Percentiles rank a stretch among this genome's conserved stretches.
Evolutionary conservation across 1,284 basidiomycete species (phyloP).

Genomic region (Naganishia cerealis): DNA sequence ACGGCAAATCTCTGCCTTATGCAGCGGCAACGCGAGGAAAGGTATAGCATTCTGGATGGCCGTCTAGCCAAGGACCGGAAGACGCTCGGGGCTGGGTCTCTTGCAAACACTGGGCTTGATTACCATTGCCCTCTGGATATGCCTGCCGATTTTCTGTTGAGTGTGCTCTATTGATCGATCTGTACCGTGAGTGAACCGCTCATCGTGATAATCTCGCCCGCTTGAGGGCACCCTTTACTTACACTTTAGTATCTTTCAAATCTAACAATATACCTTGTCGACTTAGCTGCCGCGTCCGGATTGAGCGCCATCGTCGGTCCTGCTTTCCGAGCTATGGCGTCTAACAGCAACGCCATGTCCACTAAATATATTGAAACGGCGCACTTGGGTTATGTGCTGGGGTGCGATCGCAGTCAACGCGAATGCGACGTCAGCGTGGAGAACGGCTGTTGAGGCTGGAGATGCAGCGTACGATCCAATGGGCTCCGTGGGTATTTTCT

Average conservation of each 20-base stretch:
- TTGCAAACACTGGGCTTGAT: constrained; percentile 34
- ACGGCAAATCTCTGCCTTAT: constrained; percentile 21
- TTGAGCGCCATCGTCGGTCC: constrained; percentile 27
- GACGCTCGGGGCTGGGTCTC: constrained; percentile 14
- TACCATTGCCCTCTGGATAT: constrained; percentile 44
- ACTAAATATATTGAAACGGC: constrained; percentile 33
- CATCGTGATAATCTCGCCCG: constrained; percentile 33
- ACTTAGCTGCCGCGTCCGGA: constrained; percentile 36
- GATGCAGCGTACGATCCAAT: constrained; percentile 47
- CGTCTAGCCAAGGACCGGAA: constrained; percentile 23
- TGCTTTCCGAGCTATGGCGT: constrained; percentile 11
- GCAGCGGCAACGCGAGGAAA: constrained; percentile 10
- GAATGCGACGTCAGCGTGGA: constrained; percentile 40
- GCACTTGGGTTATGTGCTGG: constrained; percentile 43
- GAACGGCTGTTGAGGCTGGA: constrained; percentile 38
- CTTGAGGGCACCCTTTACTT: constrained; percentile 43
- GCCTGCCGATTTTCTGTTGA: constrained; percentile 49
- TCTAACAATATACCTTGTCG: constrained; percentile 41
- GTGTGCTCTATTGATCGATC: constrained; percentile 38
- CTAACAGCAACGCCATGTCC: constrained; percentile 26
- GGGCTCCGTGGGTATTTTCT: constrained; percentile 45
- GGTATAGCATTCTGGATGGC: constrained; percentile 17
- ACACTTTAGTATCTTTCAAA: constrained; percentile 38
- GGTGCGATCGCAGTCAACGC: constrained; percentile 38
- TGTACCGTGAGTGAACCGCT: constrained; percentile 38